Evolutionary conservation across 2,329 filamentous ascomycete genomes (phyloP).

Genomic region (Rutstroemia sp.): DNA sequence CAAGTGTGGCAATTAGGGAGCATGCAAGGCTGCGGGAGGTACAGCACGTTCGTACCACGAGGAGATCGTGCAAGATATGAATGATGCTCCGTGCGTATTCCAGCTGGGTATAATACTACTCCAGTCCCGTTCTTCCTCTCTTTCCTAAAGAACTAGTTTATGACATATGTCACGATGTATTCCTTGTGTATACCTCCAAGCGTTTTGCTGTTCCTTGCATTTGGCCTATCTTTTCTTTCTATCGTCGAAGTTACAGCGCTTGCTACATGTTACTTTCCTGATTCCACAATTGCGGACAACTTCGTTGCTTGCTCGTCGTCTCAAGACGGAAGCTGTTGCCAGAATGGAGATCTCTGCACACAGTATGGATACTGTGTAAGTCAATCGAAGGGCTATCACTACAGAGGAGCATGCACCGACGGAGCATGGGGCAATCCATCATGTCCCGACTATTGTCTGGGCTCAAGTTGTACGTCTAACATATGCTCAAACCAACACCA

Average conservation of each 20-base stretch:
- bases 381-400: constrained; percentile 15
- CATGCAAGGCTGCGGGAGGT: neutral
- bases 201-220: neutral
- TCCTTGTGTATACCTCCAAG: neutral
- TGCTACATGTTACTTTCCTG: constrained; percentile 11
- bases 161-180: neutral
- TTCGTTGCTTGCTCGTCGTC: constrained; percentile 13
- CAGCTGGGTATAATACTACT: too few relatives aligned
- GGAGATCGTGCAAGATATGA: neutral
- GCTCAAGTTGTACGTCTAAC: neutral
- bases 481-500: neutral
- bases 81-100: neutral
- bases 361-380: constrained; percentile 13
- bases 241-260: neutral
- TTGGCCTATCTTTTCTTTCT: neutral
- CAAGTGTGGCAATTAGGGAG: neutral
- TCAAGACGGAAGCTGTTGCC: constrained; percentile 13
- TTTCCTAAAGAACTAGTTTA: neutral
- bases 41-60: neutral
- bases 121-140: neutral
- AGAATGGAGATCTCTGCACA: constrained; percentile 12
- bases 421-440: constrained; percentile 14
- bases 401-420: constrained; percentile 17
- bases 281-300: constrained; percentile 6
- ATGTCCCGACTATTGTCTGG: constrained; percentile 16